Evolutionary conservation across 257 asterid genomes (phyloP).

Genomic region (Ajuga chamaepitys): DNA sequence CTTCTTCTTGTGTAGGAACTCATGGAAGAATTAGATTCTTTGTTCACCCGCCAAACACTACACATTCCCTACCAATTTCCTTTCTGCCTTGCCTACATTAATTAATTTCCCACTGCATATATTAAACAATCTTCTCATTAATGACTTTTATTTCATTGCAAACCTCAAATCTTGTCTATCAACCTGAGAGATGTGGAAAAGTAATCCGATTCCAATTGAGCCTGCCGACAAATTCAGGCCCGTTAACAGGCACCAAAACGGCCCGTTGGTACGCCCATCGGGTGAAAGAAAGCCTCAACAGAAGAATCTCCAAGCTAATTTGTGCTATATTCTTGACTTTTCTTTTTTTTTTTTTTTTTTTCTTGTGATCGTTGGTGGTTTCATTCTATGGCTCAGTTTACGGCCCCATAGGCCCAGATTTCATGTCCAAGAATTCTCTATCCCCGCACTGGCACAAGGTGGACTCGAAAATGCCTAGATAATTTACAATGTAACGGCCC

Average conservation of each 20-base stretch:
- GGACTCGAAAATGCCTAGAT: slow-evolving; percentile 40
- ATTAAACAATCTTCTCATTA: background rate
- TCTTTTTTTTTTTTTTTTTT: slow-evolving; percentile 43
- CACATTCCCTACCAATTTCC: background rate
- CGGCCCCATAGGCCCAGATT: slow-evolving; percentile 83
- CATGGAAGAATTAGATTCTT: too few relatives aligned
- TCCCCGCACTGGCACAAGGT: slow-evolving; percentile 37
- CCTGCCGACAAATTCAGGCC: slow-evolving; percentile 5
- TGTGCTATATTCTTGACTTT: slow-evolving; percentile 48
- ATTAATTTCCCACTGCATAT: background rate
- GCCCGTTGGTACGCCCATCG: slow-evolving; percentile 60
- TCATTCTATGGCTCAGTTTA: slow-evolving; percentile 64
- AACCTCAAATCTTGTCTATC: background rate
- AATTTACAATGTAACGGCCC: slow-evolving; percentile 46
- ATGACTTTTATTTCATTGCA: background rate
- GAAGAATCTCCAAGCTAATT: slow-evolving; percentile 48
- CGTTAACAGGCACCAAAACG: slow-evolving; percentile 40
- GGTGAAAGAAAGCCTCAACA: slow-evolving; percentile 53
- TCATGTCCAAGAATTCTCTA: slow-evolving; percentile 47
- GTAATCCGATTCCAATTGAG: slow-evolving; percentile 26
- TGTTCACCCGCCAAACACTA: background rate
- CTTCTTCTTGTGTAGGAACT: too few relatives aligned
- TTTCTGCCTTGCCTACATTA: background rate
- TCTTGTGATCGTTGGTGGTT: slow-evolving; percentile 32
- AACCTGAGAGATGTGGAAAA: slow-evolving; percentile 15